A percentile compares a stretch with the other conserved stretches of the same genome.
Conservation (phyloP, 495 filamentous ascomycete species). For the Hyaloscypha bicolor region DNA sequence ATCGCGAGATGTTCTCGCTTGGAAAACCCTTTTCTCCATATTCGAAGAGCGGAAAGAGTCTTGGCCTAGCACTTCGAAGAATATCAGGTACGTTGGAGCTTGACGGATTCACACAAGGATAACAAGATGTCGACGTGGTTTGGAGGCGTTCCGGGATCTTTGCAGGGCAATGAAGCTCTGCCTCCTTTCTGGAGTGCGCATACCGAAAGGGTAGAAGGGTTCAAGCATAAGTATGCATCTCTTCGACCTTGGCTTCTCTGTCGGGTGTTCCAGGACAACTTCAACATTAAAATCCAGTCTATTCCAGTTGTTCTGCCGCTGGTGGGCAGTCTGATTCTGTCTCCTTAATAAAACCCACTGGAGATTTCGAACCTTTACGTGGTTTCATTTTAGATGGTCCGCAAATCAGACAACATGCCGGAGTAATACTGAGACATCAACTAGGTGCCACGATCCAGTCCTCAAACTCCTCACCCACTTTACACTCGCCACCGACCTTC, state of each 20-base stretch:
- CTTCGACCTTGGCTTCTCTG: too few species aligned
- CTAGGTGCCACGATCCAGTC: not conserved
- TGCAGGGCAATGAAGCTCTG: not conserved
- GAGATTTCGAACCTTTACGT: too few species aligned
- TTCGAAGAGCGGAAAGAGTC: not conserved
- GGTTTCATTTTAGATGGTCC: too few species aligned
- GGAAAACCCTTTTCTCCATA: not conserved
- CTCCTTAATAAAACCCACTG: too few species aligned
- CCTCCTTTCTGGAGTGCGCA: not conserved
- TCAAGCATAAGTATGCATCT: slow-evolving; percentile 1
- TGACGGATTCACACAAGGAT: not conserved
- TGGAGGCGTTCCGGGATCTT: not conserved
- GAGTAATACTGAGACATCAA: too few species aligned
- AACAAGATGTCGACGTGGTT: not conserved
- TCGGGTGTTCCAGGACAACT: too few species aligned
- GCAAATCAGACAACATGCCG: too few species aligned
- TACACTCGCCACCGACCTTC: not conserved
- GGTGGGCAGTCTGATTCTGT: too few species aligned
- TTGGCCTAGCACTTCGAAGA: not conserved
- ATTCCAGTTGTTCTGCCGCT: too few species aligned
- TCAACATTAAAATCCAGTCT: too few species aligned
- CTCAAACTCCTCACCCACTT: not conserved
- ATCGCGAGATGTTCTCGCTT: slow-evolving; percentile 1
- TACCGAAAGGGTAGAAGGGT: not conserved
- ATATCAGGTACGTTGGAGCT: not conserved